Evolutionary conservation across 768 basidiomycete species (phyloP), one percentile per base, ranked within the genome.

Genomic region (Amanita polypyramis): DNA sequence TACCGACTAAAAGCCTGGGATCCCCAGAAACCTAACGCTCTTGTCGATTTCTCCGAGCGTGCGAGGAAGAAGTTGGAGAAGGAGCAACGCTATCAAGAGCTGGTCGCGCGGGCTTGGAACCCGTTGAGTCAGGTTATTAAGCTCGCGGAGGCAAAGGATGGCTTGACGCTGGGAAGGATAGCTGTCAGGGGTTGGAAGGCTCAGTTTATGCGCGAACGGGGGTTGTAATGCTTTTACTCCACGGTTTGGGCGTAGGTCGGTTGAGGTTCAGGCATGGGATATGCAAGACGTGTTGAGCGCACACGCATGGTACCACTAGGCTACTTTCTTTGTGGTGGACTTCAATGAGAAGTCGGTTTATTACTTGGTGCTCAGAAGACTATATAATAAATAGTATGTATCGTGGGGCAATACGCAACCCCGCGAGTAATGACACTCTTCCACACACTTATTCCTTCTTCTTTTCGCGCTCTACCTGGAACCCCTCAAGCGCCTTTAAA

Each of bases 401-500:
- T 9, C 15, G 25, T 35, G 21, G 2, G 25, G 25, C 25, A 4
- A 27, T 27, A 27, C 25, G 25, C 25, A 27, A 27, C 25, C 7
- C 25, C 7, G 25, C 25, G 7, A 27, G 25, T 27, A 27, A 27
- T 27, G 7, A 27, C 25, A 27, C n/a, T 27, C 25, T 7, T 4
- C 7, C 21, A 8, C 42, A 32, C n/a, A 29, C 35, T 51, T 54
- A 68, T 49, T 56, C 42, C 43, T 60, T 57, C 60, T 74, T 73
- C 58, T 70, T 71, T 55, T 68, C 61, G 29, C 67, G 66, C 52
- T 69, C 64, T 4, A 62, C 64, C 56, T 80, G 74, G 70, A 76
- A 80, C n/a, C 65, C 61, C 51, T 95, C 90, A 33, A 96, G 73
- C 2, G 79, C 89, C 53, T 77, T 81, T 57, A 97, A 68, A 6